Base-by-base conservation (phyloP, 1,284 basidiomycete genomes). In the Kalmanozyma brasiliensis region DNA sequence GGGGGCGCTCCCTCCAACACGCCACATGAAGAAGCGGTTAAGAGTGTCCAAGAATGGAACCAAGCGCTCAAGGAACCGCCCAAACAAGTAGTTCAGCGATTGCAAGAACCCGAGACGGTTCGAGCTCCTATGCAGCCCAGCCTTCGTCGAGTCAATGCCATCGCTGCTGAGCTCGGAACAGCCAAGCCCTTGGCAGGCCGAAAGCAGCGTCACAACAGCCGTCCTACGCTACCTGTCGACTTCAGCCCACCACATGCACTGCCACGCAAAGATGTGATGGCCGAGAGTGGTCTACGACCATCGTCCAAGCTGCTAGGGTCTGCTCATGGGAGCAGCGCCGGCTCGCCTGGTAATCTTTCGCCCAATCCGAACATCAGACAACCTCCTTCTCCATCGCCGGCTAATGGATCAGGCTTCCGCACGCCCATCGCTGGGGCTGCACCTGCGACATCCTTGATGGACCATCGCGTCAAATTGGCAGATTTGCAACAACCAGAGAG, bases 21-120 rank as follows among this genome's bases (percentile, higher is more conserved):
- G 1, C 69, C 74, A 3, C 95, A 91, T 79, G 93, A 97, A 70
- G 92, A 97, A 78, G 93, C 92, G 13, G 92, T 98, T 36, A 86
- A 93, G 79, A 90, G 91, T 76, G 95, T 98, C 19, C 94, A 96
- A 83, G 92, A 97, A 82, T 98, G 94, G 94, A 98, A 98, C 77
- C 92, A 97, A 81, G 94, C 94, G 0, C 84, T 98, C 52, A 78
- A 94, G 90, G 84, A 94, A 91, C 93, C 81, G 73, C 87, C 57
- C 5, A 64, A 66, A 23, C 57, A 61, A 17, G 43, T 57, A 13
- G 48, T 40, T 0, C 47, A 49, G 6, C 62, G 68, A 32, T 36
- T 57, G 0, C 51, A 49, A 16, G 63, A 71, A 4, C 43, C 68
- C 5, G 68, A 65, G 2, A 71, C 68, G 5, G 33, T 71, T 2